Evolutionary conservation across 1,284 basidiomycete species (phyloP), one percentile per base, ranked within the genome.

Genomic region (Trichosporon coremiiforme): DNA sequence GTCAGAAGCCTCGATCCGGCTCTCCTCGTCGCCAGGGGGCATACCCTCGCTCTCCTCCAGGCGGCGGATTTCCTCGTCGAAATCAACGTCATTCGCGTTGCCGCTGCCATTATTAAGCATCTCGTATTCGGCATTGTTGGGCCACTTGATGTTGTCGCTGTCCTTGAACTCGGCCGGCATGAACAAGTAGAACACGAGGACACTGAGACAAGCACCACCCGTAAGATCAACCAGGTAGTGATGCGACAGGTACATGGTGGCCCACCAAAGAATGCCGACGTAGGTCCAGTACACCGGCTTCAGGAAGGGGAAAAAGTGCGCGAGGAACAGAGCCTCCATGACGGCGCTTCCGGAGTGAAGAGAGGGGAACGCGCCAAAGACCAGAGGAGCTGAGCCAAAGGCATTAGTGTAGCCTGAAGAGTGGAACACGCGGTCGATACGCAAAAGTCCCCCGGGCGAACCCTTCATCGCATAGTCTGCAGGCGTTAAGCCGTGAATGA

Each of bases 171-270:
- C 89, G 73, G 92, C 89, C 0, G 93, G 93, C 76, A 96, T 89
- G 84, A 91, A 90, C 75, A 92, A 82, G 85, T 96, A 98, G 86
- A 98, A 99, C 78, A 88, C 90, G 13, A 89, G 87, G 13, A 91
- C 91, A 22, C 94, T 91, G 70, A 99, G 87, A 80, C 95, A 97
- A 0, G 93, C 93, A 6, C 96, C 96, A 2, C 90, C 93, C 45
- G 95, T 93, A 75, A 98, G 90, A 79, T 98, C 97, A 84, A 99
- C 94, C 76, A 98, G 90, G 86, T 98, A 99, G 85, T 98, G 94
- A 82, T 97, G 94, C 5, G 92, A 94, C 76, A 96, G 90, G 85
- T 97, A 97, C 96, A 99, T 99, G 38, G 96, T 99, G 29, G 92
- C 91, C 96, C 95, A 98, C 84, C 97, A 99, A 1, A 99, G 87